Evolutionary conservation across 805 yeast species (phyloP), one percentile per base, ranked within the genome.

Genomic region (Cyberlindnera americana): DNA sequence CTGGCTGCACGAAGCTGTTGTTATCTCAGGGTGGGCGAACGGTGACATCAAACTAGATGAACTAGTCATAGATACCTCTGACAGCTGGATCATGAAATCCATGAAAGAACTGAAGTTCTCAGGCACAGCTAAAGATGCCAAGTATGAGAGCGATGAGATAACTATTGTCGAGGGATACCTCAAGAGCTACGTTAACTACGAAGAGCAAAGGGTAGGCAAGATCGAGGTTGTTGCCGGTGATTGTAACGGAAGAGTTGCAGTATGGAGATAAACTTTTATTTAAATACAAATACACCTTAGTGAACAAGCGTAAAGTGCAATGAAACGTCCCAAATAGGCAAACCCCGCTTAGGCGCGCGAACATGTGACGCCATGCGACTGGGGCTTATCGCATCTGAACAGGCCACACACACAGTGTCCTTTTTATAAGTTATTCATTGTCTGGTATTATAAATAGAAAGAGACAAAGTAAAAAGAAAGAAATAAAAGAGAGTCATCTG

Each of bases 181-280:
- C 35, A 56, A 53, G 19, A 50, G 59, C 29, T 60, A 48, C 24
- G 38, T 55, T 14, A 57, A 62, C 41, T 65, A 57, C 9, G 62
- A 57, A 17, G 72, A 73, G 38, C 53, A 49, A 56, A 35, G 52
- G 48, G 32, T 54, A 64, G 59, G 78, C 59, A 41, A 57, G 43
- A 56, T 65, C 9, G 71, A 67, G 38, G 48, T 81, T 19, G 62
- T 76, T 8, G 65, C 77, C 21, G 86, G 85, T 3, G 83, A 79
- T 49, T 48, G 63, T 5, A 51, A 54, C 9, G 86, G 87, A 1
- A 61, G 67, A 34, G 70, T 82, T 4, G 71, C 70, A 40, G 60
- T 61, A 2, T 74, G 78, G 79, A 53, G 62, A 41, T 66, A 44
- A 23, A 11, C 10, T 6, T 4, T 17, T 15, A 28, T 28, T 7